Evolutionary conservation across 805 yeast genomes (phyloP).

Genomic region (Peterozyma xylosa): DNA sequence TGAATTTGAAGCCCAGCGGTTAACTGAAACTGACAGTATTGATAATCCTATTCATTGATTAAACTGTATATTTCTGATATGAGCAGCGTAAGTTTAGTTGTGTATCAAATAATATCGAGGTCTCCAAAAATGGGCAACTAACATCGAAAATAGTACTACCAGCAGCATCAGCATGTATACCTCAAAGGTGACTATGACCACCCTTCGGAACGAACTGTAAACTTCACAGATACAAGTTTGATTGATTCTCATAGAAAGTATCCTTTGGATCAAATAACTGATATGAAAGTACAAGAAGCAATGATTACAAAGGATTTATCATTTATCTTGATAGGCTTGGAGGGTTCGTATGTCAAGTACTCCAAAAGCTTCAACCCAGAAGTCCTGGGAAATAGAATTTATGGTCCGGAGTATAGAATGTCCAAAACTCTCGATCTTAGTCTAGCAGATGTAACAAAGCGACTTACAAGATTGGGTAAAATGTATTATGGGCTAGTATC

Average conservation of each 20-base stretch:
- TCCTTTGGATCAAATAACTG: slow-evolving; percentile 39
- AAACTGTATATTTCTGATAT: too few species aligned
- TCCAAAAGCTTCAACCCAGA: slow-evolving; percentile 51
- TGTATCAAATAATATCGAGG: too few species aligned
- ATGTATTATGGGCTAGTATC: slow-evolving; percentile 48
- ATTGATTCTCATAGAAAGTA: slow-evolving; percentile 9
- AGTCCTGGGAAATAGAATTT: slow-evolving; percentile 29
- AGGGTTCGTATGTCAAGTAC: slow-evolving; percentile 72
- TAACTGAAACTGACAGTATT: too few species aligned
- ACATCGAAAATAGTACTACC: too few species aligned
- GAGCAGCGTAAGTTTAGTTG: too few species aligned
- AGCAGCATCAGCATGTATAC: too few species aligned
- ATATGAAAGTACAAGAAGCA: slow-evolving; percentile 60
- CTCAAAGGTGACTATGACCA: too few species aligned
- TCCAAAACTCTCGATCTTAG: slow-evolving; percentile 69
- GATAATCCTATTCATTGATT: too few species aligned
- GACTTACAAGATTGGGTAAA: slow-evolving; percentile 56
- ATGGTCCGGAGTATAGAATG: slow-evolving; percentile 72
- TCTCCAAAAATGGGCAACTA: too few species aligned
- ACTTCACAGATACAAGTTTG: too few species aligned
- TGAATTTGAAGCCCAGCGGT: too few species aligned
- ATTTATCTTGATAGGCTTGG: slow-evolving; percentile 60
- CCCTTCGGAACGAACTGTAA: too few species aligned
- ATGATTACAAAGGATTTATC: slow-evolving; percentile 64
- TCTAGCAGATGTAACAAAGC: slow-evolving; percentile 59